Evolutionary conservation across 495 filamentous ascomycete species (phyloP).

Genomic region (Trichoderma gamsii): DNA sequence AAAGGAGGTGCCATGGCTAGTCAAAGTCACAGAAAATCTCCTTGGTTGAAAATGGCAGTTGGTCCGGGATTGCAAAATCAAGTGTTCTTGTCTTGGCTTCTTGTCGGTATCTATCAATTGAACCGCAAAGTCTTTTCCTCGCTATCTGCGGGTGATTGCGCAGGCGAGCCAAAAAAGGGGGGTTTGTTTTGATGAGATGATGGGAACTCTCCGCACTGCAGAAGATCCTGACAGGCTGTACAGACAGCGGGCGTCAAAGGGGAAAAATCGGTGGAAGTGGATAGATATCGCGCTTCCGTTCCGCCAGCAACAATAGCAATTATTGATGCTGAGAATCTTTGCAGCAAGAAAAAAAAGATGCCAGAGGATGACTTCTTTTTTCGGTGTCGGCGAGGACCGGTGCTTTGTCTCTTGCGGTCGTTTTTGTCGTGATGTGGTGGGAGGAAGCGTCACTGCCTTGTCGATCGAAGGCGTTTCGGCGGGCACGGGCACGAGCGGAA

Average conservation of each 20-base stretch:
- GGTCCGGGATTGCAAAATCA: constrained; percentile 19
- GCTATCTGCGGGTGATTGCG: not conserved
- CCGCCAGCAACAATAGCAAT: not conserved
- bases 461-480: constrained; percentile 7
- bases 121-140: not conserved
- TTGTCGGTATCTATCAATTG: constrained; percentile 10
- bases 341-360: not conserved
- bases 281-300: not conserved
- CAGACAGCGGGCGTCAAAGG: constrained; percentile 7
- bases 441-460: constrained; percentile 4
- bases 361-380: not conserved
- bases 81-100: constrained; percentile 22
- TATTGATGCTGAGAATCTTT: not conserved
- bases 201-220: constrained; percentile 20
- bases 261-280: not conserved
- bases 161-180: constrained; percentile 11
- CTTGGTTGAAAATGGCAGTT: not conserved
- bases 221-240: constrained; percentile 5
- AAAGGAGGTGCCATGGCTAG: constrained; percentile 84
- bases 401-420: not conserved
- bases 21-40: constrained; percentile 62
- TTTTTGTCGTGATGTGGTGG: not conserved
- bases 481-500: constrained; percentile 4
- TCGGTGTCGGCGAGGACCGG: constrained; percentile 3
- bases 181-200: constrained; percentile 22